Percentiles rank a stretch among this genome's conserved stretches.
phyloP scores from a whole-genome alignment of 495 filamentous ascomycete species.

The Neurospora tetrasperma region DNA sequence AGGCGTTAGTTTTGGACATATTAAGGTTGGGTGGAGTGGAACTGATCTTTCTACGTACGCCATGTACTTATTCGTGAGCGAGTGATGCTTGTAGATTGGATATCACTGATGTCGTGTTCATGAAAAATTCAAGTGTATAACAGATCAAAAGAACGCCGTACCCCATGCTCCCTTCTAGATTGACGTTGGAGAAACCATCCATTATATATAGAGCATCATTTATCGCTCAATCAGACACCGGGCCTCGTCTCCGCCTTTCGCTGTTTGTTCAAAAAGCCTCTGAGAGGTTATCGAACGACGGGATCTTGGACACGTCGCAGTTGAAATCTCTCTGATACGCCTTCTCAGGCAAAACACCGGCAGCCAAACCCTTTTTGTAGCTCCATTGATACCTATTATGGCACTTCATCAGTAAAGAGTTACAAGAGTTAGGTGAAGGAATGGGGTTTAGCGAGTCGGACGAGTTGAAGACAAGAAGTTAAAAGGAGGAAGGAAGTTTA shows the following conservation, averaged over 20 bases:
- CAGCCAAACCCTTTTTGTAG: constrained; percentile 74
- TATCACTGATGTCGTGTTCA: neutral
- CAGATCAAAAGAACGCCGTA: neutral
- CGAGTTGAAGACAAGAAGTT: neutral
- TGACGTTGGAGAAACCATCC: neutral
- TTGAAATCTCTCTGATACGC: constrained; percentile 68
- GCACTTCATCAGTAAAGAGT: constrained; percentile 43
- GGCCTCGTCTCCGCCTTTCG: neutral
- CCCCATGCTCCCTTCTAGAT: neutral
- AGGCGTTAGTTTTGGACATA: neutral
- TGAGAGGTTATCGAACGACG: constrained; percentile 55
- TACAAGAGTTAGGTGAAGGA: neutral
- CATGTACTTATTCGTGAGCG: neutral
- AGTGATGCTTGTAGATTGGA: neutral
- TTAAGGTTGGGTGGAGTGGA: neutral
- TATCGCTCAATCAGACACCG: neutral
- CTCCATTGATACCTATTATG: constrained; percentile 75
- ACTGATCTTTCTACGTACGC: neutral
- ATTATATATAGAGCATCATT: neutral
- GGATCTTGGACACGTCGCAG: constrained; percentile 54
- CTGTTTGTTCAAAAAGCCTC: constrained; percentile 52
- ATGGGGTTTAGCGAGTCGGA: neutral
- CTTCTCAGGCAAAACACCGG: constrained; percentile 72
- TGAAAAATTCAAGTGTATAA: neutral
- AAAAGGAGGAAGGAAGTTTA: neutral